These are phyloP conservation scores for Macrophomina tecta DNA, from an alignment of 2,329 filamentous ascomycete genomes.

Conservation along the genomic window DNA sequence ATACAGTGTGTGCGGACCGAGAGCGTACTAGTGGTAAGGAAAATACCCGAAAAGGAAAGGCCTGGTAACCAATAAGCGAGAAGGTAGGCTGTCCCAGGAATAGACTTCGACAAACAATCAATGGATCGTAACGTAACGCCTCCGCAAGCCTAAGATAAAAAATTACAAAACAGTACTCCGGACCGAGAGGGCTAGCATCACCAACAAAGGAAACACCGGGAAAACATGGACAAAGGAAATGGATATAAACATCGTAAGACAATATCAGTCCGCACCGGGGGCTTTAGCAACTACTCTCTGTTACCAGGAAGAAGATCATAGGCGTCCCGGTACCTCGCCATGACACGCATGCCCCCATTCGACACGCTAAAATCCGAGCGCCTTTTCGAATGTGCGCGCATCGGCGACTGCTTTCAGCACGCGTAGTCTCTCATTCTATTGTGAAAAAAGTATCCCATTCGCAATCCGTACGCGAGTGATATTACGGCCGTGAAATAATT, in stretches of 20 bases:
- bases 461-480: background rate
- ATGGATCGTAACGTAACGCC: conserved; percentile 6
- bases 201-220: background rate
- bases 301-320: background rate
- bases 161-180: background rate
- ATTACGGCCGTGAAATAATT: conserved; percentile 8
- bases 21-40: background rate
- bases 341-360: background rate
- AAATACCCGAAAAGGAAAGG: background rate
- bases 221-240: background rate
- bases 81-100: background rate
- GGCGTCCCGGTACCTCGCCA: background rate
- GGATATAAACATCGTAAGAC: conserved; percentile 16
- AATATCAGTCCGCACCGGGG: background rate
- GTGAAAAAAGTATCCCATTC: background rate
- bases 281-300: background rate
- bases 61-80: background rate
- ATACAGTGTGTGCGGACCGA: conserved; percentile 20
- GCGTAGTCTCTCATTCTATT: conserved; percentile 8
- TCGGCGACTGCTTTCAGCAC: background rate
- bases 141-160: background rate
- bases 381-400: background rate
- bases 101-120: background rate
- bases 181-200: background rate
- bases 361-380: background rate